Evolutionary conservation across 768 basidiomycete genomes (phyloP), one percentile per base, ranked within the genome.

Genomic region (Kwoniella sp.): DNA sequence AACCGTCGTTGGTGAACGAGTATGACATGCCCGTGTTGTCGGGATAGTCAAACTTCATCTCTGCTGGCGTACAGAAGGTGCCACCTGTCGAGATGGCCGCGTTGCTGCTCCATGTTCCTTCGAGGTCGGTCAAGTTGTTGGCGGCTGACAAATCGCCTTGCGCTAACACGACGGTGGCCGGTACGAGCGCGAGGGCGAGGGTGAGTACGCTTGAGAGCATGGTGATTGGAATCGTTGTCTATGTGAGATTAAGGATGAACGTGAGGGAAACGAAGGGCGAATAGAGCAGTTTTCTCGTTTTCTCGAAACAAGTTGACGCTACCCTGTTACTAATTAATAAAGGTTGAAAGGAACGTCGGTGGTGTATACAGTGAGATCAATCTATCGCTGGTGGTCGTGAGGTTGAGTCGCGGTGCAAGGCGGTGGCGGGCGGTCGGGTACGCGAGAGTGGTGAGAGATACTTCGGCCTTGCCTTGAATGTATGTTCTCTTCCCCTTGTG

Each of bases 21-120:
- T 86, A 92, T 4, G 90, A 89, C 5, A 96, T 85, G 30, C 96
- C 96, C 0, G 93, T 91, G 22, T 87, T 93, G 61, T 78, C 77
- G 3, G 96, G 95, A 79, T 94, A 95, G 34, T 61, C 86, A 82
- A 99, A 98, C 2, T 89, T 84, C 82, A 85, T 82, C 73, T 93
- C 91, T 51, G 86, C 85, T 0, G 96, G 94, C 75, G 90, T 87
- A 45, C 89, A 92, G 79, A 94, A 97, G 61, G 84, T 84, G 11
- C 87, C 13, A 29, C 95, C 95, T 7, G 95, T 95, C 22, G 84
- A 22, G 29, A 98, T 93, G 30, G 85, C 83, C 71, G 85, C 84
- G 73, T 86, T 87, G 38, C 91, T 88, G 55, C 85, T 85, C 95
- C 95, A 98, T 12, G 93, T 93, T 0, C 95, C 95, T 30, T 75